Conservation (phyloP, 768 basidiomycete species). For the Suillus clintonianus region DNA sequence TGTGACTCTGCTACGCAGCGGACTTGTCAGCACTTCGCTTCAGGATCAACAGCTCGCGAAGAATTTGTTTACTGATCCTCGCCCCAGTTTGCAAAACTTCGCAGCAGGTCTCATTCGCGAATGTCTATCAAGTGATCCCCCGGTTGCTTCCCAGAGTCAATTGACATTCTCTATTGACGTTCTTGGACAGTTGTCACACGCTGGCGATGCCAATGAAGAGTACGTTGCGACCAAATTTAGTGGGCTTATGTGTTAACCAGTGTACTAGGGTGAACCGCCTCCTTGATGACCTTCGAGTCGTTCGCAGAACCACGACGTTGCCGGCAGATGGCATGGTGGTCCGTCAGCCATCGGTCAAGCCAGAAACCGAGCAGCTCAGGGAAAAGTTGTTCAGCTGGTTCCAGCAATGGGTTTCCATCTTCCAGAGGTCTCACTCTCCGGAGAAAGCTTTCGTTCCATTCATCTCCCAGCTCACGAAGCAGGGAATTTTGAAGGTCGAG, state of each 20-base stretch:
- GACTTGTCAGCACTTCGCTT: slow-evolving; percentile 72
- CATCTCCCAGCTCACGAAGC: slow-evolving; percentile 95
- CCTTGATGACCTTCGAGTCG: slow-evolving; percentile 77
- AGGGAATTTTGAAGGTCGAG: slow-evolving; percentile 94
- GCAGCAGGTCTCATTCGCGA: slow-evolving; percentile 84
- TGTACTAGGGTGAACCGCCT: slow-evolving; percentile 61
- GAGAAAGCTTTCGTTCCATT: slow-evolving; percentile 96
- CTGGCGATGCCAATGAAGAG: slow-evolving; percentile 85
- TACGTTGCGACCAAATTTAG: slow-evolving; percentile 40
- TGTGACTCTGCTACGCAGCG: slow-evolving; percentile 81
- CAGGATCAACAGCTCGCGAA: slow-evolving; percentile 93
- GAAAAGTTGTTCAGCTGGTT: slow-evolving; percentile 80
- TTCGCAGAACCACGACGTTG: slow-evolving; percentile 47
- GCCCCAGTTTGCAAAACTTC: slow-evolving; percentile 77
- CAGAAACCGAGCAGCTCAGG: slow-evolving; percentile 73
- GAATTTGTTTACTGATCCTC: slow-evolving; percentile 75
- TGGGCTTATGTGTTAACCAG: slow-evolving; percentile 4
- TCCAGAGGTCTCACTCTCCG: slow-evolving; percentile 85
- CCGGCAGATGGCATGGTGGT: slow-evolving; percentile 37
- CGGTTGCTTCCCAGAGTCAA: slow-evolving; percentile 77
- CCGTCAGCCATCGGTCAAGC: slow-evolving; percentile 56
- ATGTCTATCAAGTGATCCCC: slow-evolving; percentile 79
- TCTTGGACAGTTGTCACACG: slow-evolving; percentile 68
- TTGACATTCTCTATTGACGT: slow-evolving; percentile 82
- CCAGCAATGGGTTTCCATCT: slow-evolving; percentile 95